phyloP scores from a whole-genome alignment of 2,329 filamentous ascomycete genomes.

The Pseudogymnoascus sp. region DNA sequence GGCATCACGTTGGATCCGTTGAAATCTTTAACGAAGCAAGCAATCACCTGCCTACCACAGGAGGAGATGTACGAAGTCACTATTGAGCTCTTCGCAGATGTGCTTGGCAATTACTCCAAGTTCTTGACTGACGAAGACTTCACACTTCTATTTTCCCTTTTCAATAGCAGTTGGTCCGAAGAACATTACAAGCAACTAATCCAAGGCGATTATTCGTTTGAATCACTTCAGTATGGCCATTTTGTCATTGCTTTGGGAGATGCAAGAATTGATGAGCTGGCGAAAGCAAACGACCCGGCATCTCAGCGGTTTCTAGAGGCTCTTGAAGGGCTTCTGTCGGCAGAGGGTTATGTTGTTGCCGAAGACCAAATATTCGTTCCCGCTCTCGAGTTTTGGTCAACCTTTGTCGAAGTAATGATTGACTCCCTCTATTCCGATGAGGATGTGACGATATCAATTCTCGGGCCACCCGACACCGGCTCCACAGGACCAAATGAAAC shows the following conservation, averaged over 20 bases:
- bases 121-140: constrained; percentile 55
- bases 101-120: constrained; percentile 54
- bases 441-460: constrained; percentile 13
- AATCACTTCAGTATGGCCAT: constrained; percentile 56
- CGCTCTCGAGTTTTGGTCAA: constrained; percentile 73
- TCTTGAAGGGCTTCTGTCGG: constrained; percentile 56
- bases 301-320: constrained; percentile 46
- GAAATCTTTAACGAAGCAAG: constrained; percentile 48
- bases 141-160: constrained; percentile 46
- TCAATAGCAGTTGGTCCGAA: constrained; percentile 51
- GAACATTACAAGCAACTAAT: constrained; percentile 46
- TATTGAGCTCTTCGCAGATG: constrained; percentile 56
- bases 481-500: constrained; percentile 5
- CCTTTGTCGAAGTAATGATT: constrained; percentile 60
- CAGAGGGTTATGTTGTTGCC: constrained; percentile 56
- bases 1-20: constrained; percentile 50
- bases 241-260: constrained; percentile 63
- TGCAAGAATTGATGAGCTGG: constrained; percentile 51
- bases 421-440: constrained; percentile 48
- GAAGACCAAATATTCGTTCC: constrained; percentile 70
- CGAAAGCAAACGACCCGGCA: constrained; percentile 39
- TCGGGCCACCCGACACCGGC: background rate
- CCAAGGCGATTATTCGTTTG: constrained; percentile 53
- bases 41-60: constrained; percentile 51
- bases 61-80: constrained; percentile 50